Percentiles rank a stretch among this genome's conserved stretches.
Evolutionary conservation across 139 green algal species (phyloP).

Genomic region (Chlamydomonas schloesseri): DNA sequence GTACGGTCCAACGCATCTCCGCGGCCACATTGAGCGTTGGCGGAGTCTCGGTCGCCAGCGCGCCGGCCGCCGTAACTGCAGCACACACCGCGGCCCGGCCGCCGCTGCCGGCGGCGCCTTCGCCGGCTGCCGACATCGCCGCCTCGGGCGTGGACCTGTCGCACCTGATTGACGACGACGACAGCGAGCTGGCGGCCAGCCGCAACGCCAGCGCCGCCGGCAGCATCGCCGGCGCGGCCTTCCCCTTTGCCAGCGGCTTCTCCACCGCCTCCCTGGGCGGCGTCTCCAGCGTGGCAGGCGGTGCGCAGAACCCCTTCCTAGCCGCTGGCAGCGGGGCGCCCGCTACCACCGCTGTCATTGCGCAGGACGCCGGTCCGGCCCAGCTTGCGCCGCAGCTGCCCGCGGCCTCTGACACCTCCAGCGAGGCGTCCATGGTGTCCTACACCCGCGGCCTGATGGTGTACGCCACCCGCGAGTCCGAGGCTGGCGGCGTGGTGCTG

Average conservation of each 20-base stretch:
- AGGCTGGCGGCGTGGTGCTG: too few species aligned
- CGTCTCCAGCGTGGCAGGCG: too few species aligned
- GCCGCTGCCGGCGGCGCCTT: too few species aligned
- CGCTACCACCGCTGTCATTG: not conserved
- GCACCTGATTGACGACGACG: slow-evolving; percentile 20
- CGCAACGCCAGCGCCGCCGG: not conserved
- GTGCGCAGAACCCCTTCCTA: not conserved
- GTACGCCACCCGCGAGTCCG: not conserved
- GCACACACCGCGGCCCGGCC: too few species aligned
- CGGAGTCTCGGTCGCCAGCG: not conserved
- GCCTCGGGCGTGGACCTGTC: not conserved
- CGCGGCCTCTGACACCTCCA: not conserved
- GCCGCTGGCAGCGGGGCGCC: not conserved
- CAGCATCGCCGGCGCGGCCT: not conserved
- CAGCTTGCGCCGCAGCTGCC: not conserved
- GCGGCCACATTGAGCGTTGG: not conserved
- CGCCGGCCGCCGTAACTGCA: not conserved
- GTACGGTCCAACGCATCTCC: not conserved
- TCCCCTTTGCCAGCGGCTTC: not conserved
- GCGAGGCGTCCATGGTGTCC: not conserved
- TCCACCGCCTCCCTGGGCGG: not conserved
- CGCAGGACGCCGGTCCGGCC: not conserved
- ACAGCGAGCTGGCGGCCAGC: not conserved
- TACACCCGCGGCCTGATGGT: not conserved
- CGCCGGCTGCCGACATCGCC: too few species aligned